Percentiles rank a stretch among this genome's conserved stretches.
Evolutionary conservation across 176 grass and related monocot genomes (phyloP).

Genomic region (Echinochloa phyllopogon): DNA sequence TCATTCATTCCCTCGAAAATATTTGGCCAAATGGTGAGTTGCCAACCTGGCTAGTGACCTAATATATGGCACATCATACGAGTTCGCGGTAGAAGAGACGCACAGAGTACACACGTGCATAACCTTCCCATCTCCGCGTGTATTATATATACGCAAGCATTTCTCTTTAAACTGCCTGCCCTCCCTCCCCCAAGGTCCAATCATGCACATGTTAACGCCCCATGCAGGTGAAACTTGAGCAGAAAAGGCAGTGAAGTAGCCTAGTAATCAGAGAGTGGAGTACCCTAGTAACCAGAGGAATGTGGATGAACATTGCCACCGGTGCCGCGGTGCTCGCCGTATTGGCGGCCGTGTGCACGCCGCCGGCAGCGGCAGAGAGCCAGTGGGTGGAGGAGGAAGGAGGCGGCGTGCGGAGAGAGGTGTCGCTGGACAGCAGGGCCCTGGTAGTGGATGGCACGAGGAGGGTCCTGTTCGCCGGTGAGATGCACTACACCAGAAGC

Average conservation of each 20-base stretch:
- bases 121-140: no score
- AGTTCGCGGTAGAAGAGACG: background rate
- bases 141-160: background rate
- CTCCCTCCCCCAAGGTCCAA: background rate
- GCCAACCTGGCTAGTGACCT: background rate
- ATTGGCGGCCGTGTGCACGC: background rate
- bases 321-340: background rate
- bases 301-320: background rate
- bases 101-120: background rate
- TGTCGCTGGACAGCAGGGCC: constrained; percentile 61
- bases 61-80: no score
- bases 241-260: background rate
- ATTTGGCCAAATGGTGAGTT: background rate
- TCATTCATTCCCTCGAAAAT: background rate
- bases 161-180: background rate
- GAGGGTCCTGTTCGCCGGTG: constrained; percentile 80
- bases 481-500: constrained; percentile 87
- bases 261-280: no score
- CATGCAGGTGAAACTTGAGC: background rate
- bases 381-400: background rate
- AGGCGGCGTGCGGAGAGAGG: constrained; percentile 31
- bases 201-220: background rate
- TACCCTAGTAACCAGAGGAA: background rate
- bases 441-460: constrained; percentile 65
- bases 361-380: background rate